phyloP scores from a whole-genome alignment of 2,329 filamentous ascomycete species.

The Fusarium azukiicola region DNA sequence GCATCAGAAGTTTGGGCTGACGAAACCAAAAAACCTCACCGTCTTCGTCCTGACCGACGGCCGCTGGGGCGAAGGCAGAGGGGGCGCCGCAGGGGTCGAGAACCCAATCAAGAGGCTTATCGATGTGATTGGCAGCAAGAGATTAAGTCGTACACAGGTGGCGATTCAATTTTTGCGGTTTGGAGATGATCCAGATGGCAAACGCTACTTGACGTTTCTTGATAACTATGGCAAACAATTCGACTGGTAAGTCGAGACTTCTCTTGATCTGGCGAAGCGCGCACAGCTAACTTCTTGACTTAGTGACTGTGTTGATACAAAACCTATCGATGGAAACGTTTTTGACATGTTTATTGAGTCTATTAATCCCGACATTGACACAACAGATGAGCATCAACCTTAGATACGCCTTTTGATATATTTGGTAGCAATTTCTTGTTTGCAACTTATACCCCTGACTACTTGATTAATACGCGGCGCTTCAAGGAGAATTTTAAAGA shows the following conservation, averaged over 20 bases:
- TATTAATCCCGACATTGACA: slow-evolving; percentile 11
- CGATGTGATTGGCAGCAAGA: not conserved
- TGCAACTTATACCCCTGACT: not conserved
- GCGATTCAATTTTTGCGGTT: slow-evolving; percentile 36
- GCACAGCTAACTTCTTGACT: too few relatives aligned
- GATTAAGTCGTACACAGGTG: slow-evolving; percentile 24
- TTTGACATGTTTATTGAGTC: slow-evolving; percentile 30
- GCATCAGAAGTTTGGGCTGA: not conserved
- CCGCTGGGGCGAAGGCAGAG: not conserved
- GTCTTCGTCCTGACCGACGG: slow-evolving; percentile 40
- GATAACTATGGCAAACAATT: slow-evolving; percentile 9
- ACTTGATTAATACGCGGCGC: not conserved
- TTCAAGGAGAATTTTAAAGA: not conserved
- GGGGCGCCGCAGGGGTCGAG: slow-evolving; percentile 30
- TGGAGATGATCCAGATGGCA: slow-evolving; percentile 30
- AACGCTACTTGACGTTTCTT: slow-evolving; percentile 24
- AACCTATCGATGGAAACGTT: slow-evolving; percentile 31
- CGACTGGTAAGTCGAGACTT: slow-evolving; percentile 21
- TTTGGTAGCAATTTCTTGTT: not conserved
- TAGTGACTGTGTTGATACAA: slow-evolving; percentile 38
- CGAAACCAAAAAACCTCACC: slow-evolving; percentile 8
- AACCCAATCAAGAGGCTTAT: slow-evolving; percentile 28
- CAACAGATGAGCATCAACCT: not conserved
- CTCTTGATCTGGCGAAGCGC: not conserved
- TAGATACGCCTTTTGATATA: not conserved